A percentile compares a stretch with the other conserved stretches of the same genome.
Conservation (phyloP, 1,284 basidiomycete species). For the Pascua guehoae region DNA sequence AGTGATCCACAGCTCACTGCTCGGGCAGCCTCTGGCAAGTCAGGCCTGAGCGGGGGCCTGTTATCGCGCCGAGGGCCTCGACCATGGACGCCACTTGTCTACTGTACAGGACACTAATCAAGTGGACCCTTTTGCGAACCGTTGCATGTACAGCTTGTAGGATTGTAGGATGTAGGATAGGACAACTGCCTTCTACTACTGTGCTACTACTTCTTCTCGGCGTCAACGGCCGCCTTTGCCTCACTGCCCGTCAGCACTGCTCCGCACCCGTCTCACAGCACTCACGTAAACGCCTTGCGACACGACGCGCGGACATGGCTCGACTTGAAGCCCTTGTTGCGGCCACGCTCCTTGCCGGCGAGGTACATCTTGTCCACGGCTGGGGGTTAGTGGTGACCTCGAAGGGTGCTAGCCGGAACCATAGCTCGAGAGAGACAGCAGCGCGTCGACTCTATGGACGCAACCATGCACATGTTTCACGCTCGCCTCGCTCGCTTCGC, state of each 20-base stretch:
- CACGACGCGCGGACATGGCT: constrained; percentile 14
- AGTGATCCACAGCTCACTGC: too few relatives aligned
- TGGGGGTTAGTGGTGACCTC: too few relatives aligned
- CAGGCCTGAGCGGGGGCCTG: too few relatives aligned
- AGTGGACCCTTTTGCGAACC: too few relatives aligned
- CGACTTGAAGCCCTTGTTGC: constrained; percentile 22
- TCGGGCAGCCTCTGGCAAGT: too few relatives aligned
- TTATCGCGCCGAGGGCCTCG: too few relatives aligned
- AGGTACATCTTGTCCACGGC: constrained; percentile 37
- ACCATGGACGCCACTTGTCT: too few relatives aligned
- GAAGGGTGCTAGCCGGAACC: not conserved
- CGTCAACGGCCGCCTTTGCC: constrained; percentile 1
- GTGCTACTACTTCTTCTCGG: not conserved
- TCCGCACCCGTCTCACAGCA: not conserved
- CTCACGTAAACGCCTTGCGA: constrained; percentile 23
- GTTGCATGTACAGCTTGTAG: too few relatives aligned
- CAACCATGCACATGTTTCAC: too few relatives aligned
- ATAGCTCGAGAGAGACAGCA: not conserved
- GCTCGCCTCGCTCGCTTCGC: not conserved
- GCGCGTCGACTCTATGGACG: not conserved
- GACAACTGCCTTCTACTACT: not conserved
- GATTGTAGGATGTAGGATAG: too few relatives aligned
- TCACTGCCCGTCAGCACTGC: not conserved
- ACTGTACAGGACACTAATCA: too few relatives aligned
- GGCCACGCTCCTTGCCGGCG: constrained; percentile 27